Base-by-base conservation (phyloP, 2,329 filamentous ascomycete species). In the Fusarium protoensiforme region DNA sequence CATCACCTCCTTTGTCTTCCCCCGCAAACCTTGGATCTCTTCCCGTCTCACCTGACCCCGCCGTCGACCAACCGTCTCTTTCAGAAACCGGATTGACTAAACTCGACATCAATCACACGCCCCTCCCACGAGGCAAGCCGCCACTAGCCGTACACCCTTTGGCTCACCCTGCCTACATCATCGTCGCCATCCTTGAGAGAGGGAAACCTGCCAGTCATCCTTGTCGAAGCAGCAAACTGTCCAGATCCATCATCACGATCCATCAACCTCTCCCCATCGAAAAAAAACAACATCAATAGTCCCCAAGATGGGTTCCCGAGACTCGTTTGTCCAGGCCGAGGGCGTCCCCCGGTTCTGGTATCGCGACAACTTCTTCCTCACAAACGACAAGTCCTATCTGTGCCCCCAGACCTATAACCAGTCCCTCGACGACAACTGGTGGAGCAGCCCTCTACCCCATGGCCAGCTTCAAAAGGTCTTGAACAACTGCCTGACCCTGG, bases 351-450 rank as follows among this genome's bases (percentile, higher is more conserved):
- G 78, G 67, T 85, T 83, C 68, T 90, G 88, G 88, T 86, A 85
- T 73, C 84, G 84, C 48, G 85, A 87, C 71, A 84, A 85, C 64
- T 92, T 89, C 79, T 81, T 91, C 73, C 83, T 92, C 80, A 92
- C 90, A 31, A 92, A 90, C 39, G 87, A 92, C 77, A 86, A 86
- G 33, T 77, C 81, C 11, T 86, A 89, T 61, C 81, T 93, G 67
- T 86, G 91, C 61, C 81, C 88, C 27, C 79, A 84, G 38, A 85
- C 85, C 36, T 82, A 92, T 74, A 89, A 89, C 75, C 82, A 83
- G 7, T 89, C 87, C 24, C 88, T 92, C 71, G 84, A 78, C 18
- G 88, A 91, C 39, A 80, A 88, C 77, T 91, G 90, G 84, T 92
- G 91, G 90, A 87, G 89, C 24, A 85, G 85, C 51, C 79, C 86